A percentile compares a stretch with the other conserved stretches of the same genome.
Conservation (phyloP, 75 land plant species). For the Selaginella moellendorffii region DNA sequence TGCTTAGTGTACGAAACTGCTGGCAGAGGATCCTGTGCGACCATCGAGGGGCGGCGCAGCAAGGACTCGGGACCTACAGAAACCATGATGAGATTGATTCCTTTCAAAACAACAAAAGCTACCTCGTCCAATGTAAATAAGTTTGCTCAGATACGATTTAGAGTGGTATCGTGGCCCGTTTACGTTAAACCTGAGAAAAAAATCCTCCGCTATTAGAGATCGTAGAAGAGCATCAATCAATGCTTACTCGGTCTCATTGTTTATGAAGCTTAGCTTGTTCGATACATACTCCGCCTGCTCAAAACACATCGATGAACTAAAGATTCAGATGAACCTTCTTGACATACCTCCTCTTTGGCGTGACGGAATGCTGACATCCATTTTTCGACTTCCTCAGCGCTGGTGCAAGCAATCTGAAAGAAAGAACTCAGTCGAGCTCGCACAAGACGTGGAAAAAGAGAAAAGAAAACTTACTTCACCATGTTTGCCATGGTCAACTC, state of each 20-base stretch:
- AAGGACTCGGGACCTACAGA: conserved; percentile 62
- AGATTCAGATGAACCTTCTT: background rate
- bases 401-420: conserved; percentile 85
- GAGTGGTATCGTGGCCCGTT: conserved; percentile 33
- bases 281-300: conserved; percentile 48
- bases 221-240: background rate
- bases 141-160: conserved; percentile 44
- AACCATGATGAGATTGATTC: background rate
- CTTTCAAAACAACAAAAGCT: background rate
- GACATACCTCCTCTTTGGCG: conserved; percentile 74
- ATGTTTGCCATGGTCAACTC: conserved; percentile 57
- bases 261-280: conserved; percentile 27
- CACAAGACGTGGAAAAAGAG: too few species aligned
- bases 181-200: conserved; percentile 48
- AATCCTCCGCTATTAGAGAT: background rate
- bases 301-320: background rate
- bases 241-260: conserved; percentile 56
- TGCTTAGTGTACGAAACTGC: conserved; percentile 27
- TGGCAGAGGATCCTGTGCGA: conserved; percentile 17
- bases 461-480: conserved; percentile 49
- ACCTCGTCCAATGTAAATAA: conserved; percentile 75
- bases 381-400: conserved; percentile 61
- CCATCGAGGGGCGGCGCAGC: conserved; percentile 41
- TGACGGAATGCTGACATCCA: conserved; percentile 95
- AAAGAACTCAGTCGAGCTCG: too few species aligned